Base-by-base conservation (phyloP, 2,329 filamentous ascomycete genomes). In the Pseudophaeomoniella oleicola region DNA sequence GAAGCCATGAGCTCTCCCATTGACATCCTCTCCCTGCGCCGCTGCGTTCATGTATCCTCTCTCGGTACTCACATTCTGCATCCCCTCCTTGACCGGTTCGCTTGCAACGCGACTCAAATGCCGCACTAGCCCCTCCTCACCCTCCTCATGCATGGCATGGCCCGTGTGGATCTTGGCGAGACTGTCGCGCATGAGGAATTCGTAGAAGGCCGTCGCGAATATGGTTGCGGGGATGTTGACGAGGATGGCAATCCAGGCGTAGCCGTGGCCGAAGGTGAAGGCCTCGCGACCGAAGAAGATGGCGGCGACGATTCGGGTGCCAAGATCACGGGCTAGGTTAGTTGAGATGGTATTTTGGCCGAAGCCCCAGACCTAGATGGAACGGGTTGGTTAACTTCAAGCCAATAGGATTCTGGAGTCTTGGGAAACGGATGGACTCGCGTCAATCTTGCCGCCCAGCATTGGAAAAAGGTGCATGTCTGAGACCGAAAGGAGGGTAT, bases 241-340 rank as follows among this genome's bases (percentile, higher is more conserved):
- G 4, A 75, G 51, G 29, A 75, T 64, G 1, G 60, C 55, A 34
- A 75, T 73, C 51, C 68, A 68, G 3, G 60, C 53, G 45, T 72
- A 73, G 16, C 52, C 52, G 18, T 44, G 44, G 35, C 39, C 45
- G 51, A 57, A 60, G 6, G 52, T 52, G 45, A 71, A 71, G 3
- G 62, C 64, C 40, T 69, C 66, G 9, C 57, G 47, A 34, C 68
- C 67, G 43, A 60, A 71, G 52, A 74, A 73, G 40, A 74, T 73
- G 12, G 68, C 67, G 4, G 67, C 70, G 1, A 75, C 71, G 16
- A 75, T 64, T 13, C 72, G 63, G 2, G 68, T 66, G n/a, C 72
- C 72, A 11, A 75, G 55, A 47, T 76, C 72, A 46, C 71, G 57
- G 9, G 72, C 71, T 19, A 71, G 48, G 50, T 77, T 77, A 11